Percentiles rank a stretch among this genome's conserved stretches.
Conservation (phyloP, 2,329 filamentous ascomycete species). For the Diaporthe sp. region DNA sequence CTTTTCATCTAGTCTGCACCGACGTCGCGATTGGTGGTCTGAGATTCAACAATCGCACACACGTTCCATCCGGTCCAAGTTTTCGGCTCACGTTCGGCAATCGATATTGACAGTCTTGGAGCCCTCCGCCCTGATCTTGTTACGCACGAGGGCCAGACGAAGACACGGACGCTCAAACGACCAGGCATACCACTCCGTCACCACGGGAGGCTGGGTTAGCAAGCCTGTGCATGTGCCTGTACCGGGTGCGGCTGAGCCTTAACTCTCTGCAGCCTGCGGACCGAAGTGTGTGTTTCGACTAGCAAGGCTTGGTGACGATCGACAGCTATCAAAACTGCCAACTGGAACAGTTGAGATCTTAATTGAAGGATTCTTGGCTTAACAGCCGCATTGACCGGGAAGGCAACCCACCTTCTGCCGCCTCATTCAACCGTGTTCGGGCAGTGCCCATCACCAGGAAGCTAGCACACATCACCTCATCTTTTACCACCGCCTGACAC, state of each 20-base stretch:
- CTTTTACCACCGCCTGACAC: slow-evolving; percentile 35
- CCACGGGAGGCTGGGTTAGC: neutral
- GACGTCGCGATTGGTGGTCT: slow-evolving; percentile 29
- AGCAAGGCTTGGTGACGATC: slow-evolving; percentile 16
- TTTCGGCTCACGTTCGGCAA: slow-evolving; percentile 23
- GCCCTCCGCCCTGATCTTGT: neutral
- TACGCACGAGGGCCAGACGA: neutral
- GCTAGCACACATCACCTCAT: slow-evolving; percentile 27
- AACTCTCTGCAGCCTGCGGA: slow-evolving; percentile 5
- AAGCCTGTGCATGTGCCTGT: neutral
- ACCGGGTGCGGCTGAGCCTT: neutral
- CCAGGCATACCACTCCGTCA: neutral
- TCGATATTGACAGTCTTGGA: slow-evolving; percentile 25
- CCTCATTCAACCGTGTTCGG: slow-evolving; percentile 18
- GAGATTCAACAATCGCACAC: neutral
- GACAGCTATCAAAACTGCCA: slow-evolving; percentile 30
- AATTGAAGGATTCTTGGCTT: slow-evolving; percentile 37
- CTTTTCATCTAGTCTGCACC: slow-evolving; percentile 14
- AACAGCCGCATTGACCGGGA: slow-evolving; percentile 35
- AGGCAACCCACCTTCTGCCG: slow-evolving; percentile 7
- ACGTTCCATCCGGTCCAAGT: slow-evolving; percentile 19
- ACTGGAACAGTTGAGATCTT: slow-evolving; percentile 12
- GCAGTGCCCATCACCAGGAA: slow-evolving; percentile 23
- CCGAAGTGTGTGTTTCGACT: slow-evolving; percentile 26
- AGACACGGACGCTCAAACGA: neutral